Evolutionary conservation across 2,329 filamentous ascomycete species (phyloP).

Genomic region (Cordyceps militaris): DNA sequence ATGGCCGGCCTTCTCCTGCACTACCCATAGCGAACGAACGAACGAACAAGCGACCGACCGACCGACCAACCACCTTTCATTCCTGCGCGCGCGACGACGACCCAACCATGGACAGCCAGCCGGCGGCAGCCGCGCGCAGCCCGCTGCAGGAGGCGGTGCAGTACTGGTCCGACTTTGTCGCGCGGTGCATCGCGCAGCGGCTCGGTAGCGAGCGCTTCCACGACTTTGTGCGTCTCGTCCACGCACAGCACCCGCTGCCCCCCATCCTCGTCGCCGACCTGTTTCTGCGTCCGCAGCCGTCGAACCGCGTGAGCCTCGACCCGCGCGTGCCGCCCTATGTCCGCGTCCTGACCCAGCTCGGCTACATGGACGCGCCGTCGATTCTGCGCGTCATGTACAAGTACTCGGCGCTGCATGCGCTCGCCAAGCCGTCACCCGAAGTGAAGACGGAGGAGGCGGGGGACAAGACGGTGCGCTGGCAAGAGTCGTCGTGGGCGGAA

Average conservation of each 20-base stretch:
- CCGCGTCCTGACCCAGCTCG: slow-evolving; percentile 44
- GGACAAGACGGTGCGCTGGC: slow-evolving; percentile 37
- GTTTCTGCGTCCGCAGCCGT: slow-evolving; percentile 47
- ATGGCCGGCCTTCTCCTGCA: neutral
- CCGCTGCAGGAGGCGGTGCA: slow-evolving; percentile 24
- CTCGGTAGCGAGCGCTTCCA: slow-evolving; percentile 49
- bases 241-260: slow-evolving; percentile 44
- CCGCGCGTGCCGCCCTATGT: slow-evolving; percentile 54
- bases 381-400: slow-evolving; percentile 49
- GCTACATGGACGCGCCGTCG: slow-evolving; percentile 46
- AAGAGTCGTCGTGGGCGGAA: slow-evolving; percentile 57
- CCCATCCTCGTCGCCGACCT: slow-evolving; percentile 48
- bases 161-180: slow-evolving; percentile 46
- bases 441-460: slow-evolving; percentile 16
- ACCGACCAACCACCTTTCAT: neutral
- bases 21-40: neutral
- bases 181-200: slow-evolving; percentile 42
- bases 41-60: neutral
- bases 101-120: neutral
- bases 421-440: slow-evolving; percentile 15
- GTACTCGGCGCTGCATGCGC: slow-evolving; percentile 46
- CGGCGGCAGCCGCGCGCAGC: slow-evolving; percentile 14
- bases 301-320: slow-evolving; percentile 46
- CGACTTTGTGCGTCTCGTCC: slow-evolving; percentile 41
- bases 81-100: neutral